Evolutionary conservation across 352 stramenopile species (phyloP), one percentile per base, ranked within the genome.

Genomic region (Pythium chondricola): DNA sequence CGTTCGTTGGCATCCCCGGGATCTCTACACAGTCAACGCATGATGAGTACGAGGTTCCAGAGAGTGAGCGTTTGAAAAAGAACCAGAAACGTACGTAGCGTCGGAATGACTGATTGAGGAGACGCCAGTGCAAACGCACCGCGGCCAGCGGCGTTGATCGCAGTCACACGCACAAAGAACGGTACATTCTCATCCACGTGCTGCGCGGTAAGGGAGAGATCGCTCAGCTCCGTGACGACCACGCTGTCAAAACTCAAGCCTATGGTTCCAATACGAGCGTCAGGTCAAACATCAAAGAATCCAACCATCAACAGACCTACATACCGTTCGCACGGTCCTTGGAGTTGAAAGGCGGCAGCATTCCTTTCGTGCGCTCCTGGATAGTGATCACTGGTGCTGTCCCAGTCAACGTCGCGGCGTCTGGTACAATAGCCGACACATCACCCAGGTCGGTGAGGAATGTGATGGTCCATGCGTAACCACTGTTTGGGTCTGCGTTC

Each of bases 161-260:
- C 94, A 6, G 80, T 88, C 17, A 98, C 93, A 14, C 90, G 78
- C 45, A 98, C 90, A 61, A 96, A 98, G 53, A 98, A 98, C 9
- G 88, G 74, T 6, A 98, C 86, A 25, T 96, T 96, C 43, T 97
- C 83, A 32, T 97, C 86, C 2, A 98, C 70, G 10, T 86, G 70
- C 24, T 74, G 67, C 5, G 96, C 84, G 1, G 71, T 84, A 39
- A 93, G 62, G 1, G 71, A 67, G n/a, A 97, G 61, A 39, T 92
- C 68, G 35, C 76, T 88, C 20, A 97, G 51, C 50, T 98, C 88
- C 1, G 87, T 95, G 14, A 98, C 42, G 4, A 96, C 62, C 6
- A 74, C 63, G 14, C 84, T 95, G 29, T 92, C 92, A 44, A 96
- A 86, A 20, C 85, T 90, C 9, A 96, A 42, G 16, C 73, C 74